Evolutionary conservation across 768 basidiomycete genomes (phyloP).

Genomic region (Galerina sulciceps): DNA sequence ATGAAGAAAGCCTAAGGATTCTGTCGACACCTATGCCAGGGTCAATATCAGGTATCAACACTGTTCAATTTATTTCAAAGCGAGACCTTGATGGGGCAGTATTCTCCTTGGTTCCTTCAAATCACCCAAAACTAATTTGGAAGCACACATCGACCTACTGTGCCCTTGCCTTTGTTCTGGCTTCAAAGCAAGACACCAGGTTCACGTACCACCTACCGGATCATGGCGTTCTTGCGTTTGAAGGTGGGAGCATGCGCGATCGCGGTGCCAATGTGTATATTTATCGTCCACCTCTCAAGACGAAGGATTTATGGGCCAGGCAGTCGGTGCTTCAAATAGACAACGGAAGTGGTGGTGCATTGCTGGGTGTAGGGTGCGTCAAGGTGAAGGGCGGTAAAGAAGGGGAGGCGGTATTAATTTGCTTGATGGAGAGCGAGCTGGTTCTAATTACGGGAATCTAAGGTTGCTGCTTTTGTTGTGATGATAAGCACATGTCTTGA

Average conservation of each 20-base stretch:
- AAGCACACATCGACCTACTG: conserved; percentile 82
- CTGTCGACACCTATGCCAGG: conserved; percentile 80
- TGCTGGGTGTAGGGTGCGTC: conserved; percentile 75
- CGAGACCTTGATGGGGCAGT: conserved; percentile 74
- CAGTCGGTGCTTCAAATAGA: conserved; percentile 83
- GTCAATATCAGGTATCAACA: conserved; percentile 13
- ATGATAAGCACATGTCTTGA: no score
- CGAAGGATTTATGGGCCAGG: conserved; percentile 66
- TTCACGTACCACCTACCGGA: conserved; percentile 77
- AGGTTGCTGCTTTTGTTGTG: not conserved
- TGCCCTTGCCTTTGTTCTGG: conserved; percentile 91
- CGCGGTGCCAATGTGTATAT: conserved; percentile 86
- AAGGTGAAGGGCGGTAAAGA: conserved; percentile 30
- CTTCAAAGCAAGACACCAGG: conserved; percentile 88
- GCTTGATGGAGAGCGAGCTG: conserved; percentile 79
- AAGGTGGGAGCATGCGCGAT: conserved; percentile 63
- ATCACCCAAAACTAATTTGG: conserved; percentile 52
- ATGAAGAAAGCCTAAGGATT: conserved; percentile 48
- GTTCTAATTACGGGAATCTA: conserved; percentile 53
- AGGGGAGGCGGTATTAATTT: conserved; percentile 53
- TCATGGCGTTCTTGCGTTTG: conserved; percentile 77
- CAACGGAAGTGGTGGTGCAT: conserved; percentile 69
- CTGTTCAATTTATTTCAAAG: conserved; percentile 63
- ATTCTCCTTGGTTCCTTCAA: conserved; percentile 47
- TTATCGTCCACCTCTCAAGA: conserved; percentile 60